Percentiles rank a stretch among this genome's conserved stretches.
Evolutionary conservation across 2,329 filamentous ascomycete species (phyloP).

Genomic region (Penicillium sclerotigenum): DNA sequence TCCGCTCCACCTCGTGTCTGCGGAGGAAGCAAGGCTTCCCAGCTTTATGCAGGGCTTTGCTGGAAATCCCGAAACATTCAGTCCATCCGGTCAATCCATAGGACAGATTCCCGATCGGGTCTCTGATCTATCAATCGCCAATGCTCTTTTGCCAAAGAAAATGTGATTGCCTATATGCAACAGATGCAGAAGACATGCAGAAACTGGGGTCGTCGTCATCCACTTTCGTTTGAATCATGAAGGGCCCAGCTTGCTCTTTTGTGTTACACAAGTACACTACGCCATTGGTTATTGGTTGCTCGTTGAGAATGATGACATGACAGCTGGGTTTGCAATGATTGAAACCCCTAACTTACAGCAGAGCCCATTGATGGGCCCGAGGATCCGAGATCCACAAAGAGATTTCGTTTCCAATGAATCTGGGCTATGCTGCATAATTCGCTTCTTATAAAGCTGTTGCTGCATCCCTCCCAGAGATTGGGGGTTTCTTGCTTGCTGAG

Average conservation of each 20-base stretch:
- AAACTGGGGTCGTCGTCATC: conserved; percentile 6
- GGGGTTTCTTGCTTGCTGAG: not conserved
- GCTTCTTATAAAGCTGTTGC: not conserved
- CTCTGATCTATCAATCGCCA: not conserved
- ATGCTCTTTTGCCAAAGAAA: not conserved
- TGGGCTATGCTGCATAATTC: not conserved
- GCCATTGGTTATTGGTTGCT: not conserved
- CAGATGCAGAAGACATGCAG: conserved; percentile 11
- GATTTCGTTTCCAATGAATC: not conserved
- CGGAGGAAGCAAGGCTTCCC: conserved; percentile 15
- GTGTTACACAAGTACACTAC: not conserved
- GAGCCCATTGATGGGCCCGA: not conserved
- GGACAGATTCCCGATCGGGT: not conserved
- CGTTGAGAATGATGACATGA: conserved; percentile 20
- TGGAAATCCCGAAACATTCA: not conserved
- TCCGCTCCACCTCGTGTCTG: conserved; percentile 14
- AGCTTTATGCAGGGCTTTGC: conserved; percentile 7
- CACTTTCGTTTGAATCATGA: not conserved
- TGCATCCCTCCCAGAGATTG: not conserved
- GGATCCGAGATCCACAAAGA: not conserved
- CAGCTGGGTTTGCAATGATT: conserved; percentile 21
- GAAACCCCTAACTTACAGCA: conserved; percentile 8
- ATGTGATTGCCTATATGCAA: conserved; percentile 20
- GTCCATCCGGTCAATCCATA: not conserved
- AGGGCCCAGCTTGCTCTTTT: conserved; percentile 2